phyloP scores from a whole-genome alignment of 83 land plant genomes.

The Picea abies region DNA sequence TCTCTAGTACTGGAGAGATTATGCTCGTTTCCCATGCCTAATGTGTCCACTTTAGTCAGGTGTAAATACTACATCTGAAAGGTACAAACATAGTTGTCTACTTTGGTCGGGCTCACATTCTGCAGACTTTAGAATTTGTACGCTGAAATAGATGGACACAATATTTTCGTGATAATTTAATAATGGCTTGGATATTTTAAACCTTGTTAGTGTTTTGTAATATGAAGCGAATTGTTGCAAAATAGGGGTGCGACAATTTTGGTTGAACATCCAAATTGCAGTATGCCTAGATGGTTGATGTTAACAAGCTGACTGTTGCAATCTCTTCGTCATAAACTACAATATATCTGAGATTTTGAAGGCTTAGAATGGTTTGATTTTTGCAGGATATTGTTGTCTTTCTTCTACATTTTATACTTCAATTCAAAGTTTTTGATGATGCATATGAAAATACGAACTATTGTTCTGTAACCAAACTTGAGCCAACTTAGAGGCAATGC shows the following conservation, averaged over 20 bases:
- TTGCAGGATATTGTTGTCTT: not conserved
- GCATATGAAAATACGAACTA: too few relatives aligned
- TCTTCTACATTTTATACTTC: not conserved
- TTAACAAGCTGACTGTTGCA: not conserved
- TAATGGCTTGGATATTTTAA: not conserved
- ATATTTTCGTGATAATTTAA: not conserved
- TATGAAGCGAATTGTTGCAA: not conserved
- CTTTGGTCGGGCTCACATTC: not conserved
- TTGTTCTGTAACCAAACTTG: too few relatives aligned
- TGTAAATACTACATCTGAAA: not conserved
- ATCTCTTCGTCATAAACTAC: not conserved
- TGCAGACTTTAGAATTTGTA: not conserved
- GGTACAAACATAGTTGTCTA: not conserved
- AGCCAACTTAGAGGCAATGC: too few relatives aligned
- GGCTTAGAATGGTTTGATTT: not conserved
- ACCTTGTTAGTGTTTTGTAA: not conserved
- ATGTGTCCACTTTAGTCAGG: not conserved
- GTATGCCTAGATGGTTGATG: not conserved
- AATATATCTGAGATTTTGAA: not conserved
- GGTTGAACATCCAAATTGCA: not conserved
- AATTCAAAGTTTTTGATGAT: too few relatives aligned
- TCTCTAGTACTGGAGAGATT: not conserved
- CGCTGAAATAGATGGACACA: not conserved
- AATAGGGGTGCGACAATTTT: not conserved
- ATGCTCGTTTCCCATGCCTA: not conserved